phyloP scores from a whole-genome alignment of 441 rosid genomes.

The Populus tomentosa region DNA sequence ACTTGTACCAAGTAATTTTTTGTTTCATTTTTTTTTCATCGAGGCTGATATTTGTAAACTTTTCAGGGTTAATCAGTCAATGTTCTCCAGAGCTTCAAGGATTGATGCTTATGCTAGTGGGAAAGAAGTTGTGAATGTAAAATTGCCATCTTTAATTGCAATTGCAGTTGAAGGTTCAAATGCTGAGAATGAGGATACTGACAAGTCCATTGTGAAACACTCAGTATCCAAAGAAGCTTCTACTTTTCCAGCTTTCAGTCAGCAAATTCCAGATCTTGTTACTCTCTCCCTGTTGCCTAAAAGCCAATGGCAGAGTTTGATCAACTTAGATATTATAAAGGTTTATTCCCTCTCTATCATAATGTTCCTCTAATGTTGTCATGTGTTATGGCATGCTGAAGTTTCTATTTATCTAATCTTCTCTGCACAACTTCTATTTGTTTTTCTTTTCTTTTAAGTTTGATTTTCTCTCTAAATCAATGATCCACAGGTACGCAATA shows the following conservation, averaged over 20 bases:
- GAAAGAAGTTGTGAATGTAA: conserved; percentile 62
- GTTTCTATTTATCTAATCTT: background rate
- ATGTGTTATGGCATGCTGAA: too few relatives aligned
- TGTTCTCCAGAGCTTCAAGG: too few relatives aligned
- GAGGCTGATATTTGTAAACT: too few relatives aligned
- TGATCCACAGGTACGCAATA: conserved; percentile 65
- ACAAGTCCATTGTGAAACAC: conserved; percentile 33
- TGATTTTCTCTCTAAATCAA: background rate
- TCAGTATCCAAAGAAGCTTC: conserved; percentile 26
- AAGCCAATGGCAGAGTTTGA: too few relatives aligned
- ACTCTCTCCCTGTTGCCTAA: conserved; percentile 55
- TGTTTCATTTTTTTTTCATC: too few relatives aligned
- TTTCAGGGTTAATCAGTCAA: too few relatives aligned
- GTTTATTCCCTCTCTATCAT: too few relatives aligned
- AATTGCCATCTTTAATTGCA: conserved; percentile 79
- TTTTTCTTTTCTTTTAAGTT: background rate
- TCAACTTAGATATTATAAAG: too few relatives aligned
- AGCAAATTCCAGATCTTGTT: conserved; percentile 86
- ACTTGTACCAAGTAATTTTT: too few relatives aligned
- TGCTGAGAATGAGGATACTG: conserved; percentile 39
- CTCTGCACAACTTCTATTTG: background rate
- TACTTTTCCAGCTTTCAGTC: conserved; percentile 29
- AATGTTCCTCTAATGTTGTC: too few relatives aligned
- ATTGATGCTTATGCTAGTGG: conserved; percentile 38
- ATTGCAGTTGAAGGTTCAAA: conserved; percentile 43